These are phyloP conservation scores for Flammula alnicola DNA, from an alignment of 1,284 basidiomycete species.

Conservation along the genomic window DNA sequence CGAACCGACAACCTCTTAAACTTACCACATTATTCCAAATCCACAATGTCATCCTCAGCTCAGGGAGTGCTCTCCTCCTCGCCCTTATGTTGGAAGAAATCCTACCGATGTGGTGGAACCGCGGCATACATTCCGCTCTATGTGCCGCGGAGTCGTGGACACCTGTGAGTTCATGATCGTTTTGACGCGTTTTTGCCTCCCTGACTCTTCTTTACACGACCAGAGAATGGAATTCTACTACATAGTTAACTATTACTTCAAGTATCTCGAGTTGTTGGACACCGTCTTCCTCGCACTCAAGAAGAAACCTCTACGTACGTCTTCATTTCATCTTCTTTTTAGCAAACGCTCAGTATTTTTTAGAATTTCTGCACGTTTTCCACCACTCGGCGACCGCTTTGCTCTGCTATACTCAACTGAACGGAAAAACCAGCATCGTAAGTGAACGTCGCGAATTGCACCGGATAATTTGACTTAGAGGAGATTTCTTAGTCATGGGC, in stretches of 20 bases:
- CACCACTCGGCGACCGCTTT: conserved; percentile 98
- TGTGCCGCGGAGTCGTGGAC: conserved; percentile 87
- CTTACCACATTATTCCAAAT: conserved; percentile 89
- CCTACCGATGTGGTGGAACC: conserved; percentile 72
- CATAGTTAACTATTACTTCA: conserved; percentile 98
- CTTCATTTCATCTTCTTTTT: conserved; percentile 8
- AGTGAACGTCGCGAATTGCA: conserved; percentile 33
- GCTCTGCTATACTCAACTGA: conserved; percentile 92
- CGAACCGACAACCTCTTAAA: conserved; percentile 72
- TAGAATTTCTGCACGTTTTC: conserved; percentile 97
- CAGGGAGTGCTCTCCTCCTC: conserved; percentile 83
- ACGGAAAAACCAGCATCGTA: conserved; percentile 90
- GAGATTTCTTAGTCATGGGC: conserved; percentile 90
- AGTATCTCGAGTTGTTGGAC: conserved; percentile 93
- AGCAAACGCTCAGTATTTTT: conserved; percentile 8
- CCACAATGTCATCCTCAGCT: conserved; percentile 89
- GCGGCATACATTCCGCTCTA: conserved; percentile 78
- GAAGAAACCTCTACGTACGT: conserved; percentile 93
- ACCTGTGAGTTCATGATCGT: conserved; percentile 52
- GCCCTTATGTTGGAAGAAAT: conserved; percentile 91
- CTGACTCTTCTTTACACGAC: conserved; percentile 16
- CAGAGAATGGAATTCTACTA: conserved; percentile 91
- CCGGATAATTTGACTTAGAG: no score
- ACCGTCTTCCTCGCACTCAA: conserved; percentile 97
- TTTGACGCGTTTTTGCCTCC: conserved; percentile 16